Conservation (phyloP, 2,329 filamentous ascomycete species). For the Neopestalotiopsis sp. region DNA sequence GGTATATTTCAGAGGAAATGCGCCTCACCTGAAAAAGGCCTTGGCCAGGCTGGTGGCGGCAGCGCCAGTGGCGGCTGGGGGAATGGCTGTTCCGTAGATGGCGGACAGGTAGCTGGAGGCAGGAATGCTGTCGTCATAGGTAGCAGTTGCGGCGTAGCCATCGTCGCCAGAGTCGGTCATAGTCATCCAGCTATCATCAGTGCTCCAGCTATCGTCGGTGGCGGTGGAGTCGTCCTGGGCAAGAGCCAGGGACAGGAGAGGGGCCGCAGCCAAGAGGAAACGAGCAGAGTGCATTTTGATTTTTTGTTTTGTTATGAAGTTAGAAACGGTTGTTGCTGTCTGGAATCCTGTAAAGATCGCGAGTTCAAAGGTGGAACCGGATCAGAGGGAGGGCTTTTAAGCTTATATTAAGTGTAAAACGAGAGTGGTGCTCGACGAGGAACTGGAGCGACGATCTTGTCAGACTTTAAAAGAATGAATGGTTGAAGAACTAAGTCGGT, state of each 20-base stretch:
- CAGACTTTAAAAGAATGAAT: background rate
- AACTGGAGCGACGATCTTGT: background rate
- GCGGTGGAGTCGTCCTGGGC: background rate
- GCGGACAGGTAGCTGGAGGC: conserved; percentile 1
- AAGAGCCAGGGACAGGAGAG: background rate
- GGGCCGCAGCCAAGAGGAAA: background rate
- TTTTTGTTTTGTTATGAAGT: background rate
- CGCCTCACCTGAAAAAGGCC: background rate
- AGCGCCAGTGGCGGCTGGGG: conserved; percentile 3
- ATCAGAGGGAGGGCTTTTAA: background rate
- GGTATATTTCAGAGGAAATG: too few relatives aligned
- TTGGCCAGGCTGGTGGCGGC: conserved; percentile 9
- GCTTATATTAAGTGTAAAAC: conserved; percentile 1
- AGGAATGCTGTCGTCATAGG: background rate
- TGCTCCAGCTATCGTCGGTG: background rate
- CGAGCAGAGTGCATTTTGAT: background rate
- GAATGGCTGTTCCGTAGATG: conserved; percentile 3
- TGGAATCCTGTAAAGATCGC: background rate
- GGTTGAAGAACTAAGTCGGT: background rate
- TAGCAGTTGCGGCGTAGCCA: background rate
- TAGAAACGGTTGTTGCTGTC: background rate
- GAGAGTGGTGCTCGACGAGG: background rate
- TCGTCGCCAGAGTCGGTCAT: background rate
- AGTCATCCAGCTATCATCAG: background rate
- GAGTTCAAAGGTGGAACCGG: background rate